Evolutionary conservation across 306 rosid species (phyloP).

Genomic region (Fagus crenata): DNA sequence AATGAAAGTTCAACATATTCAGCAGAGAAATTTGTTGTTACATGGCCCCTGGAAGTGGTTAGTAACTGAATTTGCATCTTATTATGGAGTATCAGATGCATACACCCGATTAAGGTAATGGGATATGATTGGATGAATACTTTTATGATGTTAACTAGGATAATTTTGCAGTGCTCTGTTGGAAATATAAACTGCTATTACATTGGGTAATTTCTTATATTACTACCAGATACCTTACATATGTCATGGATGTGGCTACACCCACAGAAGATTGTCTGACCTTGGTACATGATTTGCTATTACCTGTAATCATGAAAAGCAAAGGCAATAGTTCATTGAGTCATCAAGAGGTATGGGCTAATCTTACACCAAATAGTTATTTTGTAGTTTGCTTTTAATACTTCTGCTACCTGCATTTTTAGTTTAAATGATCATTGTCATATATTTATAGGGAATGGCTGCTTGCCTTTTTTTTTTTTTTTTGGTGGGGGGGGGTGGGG

Average conservation of each 20-base stretch:
- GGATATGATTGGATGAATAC: not conserved
- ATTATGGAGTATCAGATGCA: constrained; percentile 36
- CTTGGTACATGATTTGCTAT: constrained; percentile 31
- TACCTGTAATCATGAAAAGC: constrained; percentile 20
- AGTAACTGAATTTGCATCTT: constrained; percentile 30
- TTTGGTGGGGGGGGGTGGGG: too few relatives aligned
- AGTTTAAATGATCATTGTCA: too few relatives aligned
- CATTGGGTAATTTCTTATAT: not conserved
- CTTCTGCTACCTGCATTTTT: too few relatives aligned
- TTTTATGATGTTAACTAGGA: not conserved
- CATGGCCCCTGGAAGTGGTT: constrained; percentile 43
- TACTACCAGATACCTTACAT: constrained; percentile 35
- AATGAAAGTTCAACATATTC: constrained; percentile 35
- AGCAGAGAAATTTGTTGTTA: constrained; percentile 32
- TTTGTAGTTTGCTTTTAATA: not conserved
- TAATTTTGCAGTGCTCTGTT: not conserved
- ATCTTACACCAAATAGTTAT: not conserved
- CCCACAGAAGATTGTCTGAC: constrained; percentile 41
- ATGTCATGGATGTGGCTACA: constrained; percentile 49
- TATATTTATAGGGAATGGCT: too few relatives aligned
- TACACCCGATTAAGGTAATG: constrained; percentile 39
- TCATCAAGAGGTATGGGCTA: constrained; percentile 35
- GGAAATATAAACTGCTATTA: constrained; percentile 2
- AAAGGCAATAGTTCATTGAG: constrained; percentile 25
- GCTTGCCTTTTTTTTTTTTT: not conserved